Conservation (phyloP, 2,329 filamentous ascomycete genomes). For the Fusarium longipes region DNA sequence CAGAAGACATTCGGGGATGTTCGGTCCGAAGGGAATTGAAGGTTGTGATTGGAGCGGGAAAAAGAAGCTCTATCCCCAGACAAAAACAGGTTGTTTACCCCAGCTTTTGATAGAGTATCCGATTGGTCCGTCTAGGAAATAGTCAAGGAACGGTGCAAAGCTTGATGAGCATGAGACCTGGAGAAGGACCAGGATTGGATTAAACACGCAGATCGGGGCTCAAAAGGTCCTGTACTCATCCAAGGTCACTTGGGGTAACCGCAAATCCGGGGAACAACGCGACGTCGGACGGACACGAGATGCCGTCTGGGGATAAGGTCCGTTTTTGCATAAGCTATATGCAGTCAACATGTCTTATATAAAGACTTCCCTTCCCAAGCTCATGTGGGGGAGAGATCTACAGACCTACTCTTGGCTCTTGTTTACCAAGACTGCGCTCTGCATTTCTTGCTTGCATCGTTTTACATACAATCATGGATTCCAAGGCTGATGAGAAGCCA, state of each 20-base stretch:
- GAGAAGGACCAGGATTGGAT: neutral
- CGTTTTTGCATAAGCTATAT: slow-evolving; percentile 1
- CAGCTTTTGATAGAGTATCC: neutral
- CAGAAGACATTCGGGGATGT: slow-evolving; percentile 15
- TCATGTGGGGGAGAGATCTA: slow-evolving; percentile 5
- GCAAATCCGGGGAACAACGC: slow-evolving; percentile 36
- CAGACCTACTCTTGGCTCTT: slow-evolving; percentile 14
- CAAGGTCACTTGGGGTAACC: neutral
- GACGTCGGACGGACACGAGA: slow-evolving; percentile 30
- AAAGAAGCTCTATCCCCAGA: neutral
- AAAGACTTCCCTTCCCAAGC: slow-evolving; percentile 19
- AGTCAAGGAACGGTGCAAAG: slow-evolving; percentile 20
- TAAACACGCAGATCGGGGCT: too few species aligned
- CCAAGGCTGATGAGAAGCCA: slow-evolving; percentile 30
- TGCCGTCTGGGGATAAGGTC: slow-evolving; percentile 21
- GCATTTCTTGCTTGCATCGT: neutral
- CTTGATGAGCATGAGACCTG: slow-evolving; percentile 27
- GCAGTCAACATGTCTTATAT: slow-evolving; percentile 16
- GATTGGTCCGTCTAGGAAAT: slow-evolving; percentile 15
- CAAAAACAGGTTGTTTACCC: slow-evolving; percentile 5
- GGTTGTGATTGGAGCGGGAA: slow-evolving; percentile 33
- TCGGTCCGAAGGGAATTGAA: slow-evolving; percentile 25
- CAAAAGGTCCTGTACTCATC: too few species aligned
- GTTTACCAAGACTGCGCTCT: slow-evolving; percentile 1
- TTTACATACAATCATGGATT: slow-evolving; percentile 31